These are phyloP conservation scores for Davidsoniella neocaledoniae DNA, from an alignment of 2,329 filamentous ascomycete species.

Conservation along the genomic window DNA sequence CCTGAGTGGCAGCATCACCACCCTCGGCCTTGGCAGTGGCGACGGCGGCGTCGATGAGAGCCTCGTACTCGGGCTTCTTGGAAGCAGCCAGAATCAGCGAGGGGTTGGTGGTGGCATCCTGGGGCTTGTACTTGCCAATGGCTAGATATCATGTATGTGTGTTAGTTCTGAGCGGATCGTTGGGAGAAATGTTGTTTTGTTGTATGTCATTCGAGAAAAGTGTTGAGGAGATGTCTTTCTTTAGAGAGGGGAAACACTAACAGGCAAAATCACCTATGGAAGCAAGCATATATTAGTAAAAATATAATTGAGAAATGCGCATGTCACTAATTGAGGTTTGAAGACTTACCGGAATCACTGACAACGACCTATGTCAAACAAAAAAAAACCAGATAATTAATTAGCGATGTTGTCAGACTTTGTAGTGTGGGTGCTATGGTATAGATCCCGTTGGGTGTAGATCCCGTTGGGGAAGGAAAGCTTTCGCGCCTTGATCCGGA, in stretches of 20 bases:
- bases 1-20: conserved; percentile 56
- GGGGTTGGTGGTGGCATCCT: conserved; percentile 99
- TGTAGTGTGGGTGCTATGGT: conserved; percentile 1
- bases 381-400: conserved; percentile 8
- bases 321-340: neutral
- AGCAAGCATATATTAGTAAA: too few relatives aligned
- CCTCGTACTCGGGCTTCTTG: conserved; percentile 94
- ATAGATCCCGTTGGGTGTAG: too few relatives aligned
- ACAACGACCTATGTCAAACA: conserved; percentile 59
- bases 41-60: conserved; percentile 74
- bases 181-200: neutral
- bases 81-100: conserved; percentile 95
- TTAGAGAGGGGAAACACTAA: conserved; percentile 29
- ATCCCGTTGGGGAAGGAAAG: neutral
- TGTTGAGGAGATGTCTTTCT: conserved; percentile 6
- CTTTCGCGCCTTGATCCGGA: neutral
- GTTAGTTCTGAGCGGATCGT: conserved; percentile 11
- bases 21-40: conserved; percentile 68
- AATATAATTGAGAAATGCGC: neutral
- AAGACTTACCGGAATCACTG: conserved; percentile 74
- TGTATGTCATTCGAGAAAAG: too few relatives aligned
- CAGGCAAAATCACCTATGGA: conserved; percentile 56
- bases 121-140: conserved; percentile 98
- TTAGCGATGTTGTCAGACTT: neutral
- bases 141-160: conserved; percentile 34